These are phyloP conservation scores for Mayamaea pseudoterrestris DNA, from an alignment of 108 stramenopile genomes.

Conservation along the genomic window DNA sequence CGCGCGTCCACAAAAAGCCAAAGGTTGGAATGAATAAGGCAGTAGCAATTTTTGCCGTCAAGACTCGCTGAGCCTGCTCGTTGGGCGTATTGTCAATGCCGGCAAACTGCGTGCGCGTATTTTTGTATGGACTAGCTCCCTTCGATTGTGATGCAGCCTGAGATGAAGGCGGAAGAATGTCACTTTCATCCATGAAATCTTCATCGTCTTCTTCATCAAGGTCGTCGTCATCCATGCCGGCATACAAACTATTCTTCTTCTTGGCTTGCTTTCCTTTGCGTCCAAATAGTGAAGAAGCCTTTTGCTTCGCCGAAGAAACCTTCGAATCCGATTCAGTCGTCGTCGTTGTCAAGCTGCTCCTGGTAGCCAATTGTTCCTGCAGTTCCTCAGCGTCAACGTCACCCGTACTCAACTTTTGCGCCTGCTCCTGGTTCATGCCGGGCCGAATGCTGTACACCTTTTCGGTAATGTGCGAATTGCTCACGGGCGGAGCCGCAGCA, in stretches of 20 bases:
- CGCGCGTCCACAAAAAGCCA: slow-evolving; percentile 13
- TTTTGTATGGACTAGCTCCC: background rate
- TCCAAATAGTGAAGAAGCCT: background rate
- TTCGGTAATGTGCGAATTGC: too few species aligned
- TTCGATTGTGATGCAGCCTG: background rate
- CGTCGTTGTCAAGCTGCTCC: background rate
- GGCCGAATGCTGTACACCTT: too few species aligned
- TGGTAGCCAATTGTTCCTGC: background rate
- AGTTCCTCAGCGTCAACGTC: background rate
- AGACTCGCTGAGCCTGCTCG: background rate
- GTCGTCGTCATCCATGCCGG: slow-evolving; percentile 18
- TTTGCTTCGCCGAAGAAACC: background rate
- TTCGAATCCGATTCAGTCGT: background rate
- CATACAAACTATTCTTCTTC: slow-evolving; percentile 1
- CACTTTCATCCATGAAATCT: background rate
- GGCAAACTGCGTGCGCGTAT: slow-evolving; percentile 6
- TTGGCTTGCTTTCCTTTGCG: background rate
- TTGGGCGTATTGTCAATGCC: background rate
- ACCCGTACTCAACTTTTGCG: slow-evolving; percentile 6
- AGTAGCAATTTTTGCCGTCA: slow-evolving; percentile 11
- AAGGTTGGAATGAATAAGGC: slow-evolving; percentile 18
- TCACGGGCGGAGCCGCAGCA: too few species aligned
- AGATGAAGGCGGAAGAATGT: background rate
- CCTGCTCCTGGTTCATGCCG: slow-evolving; percentile 21
- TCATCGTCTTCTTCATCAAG: slow-evolving; percentile 11